Evolutionary conservation across 352 stramenopile genomes (phyloP).

Genomic region (Phytophthora macrochlamydospora): DNA sequence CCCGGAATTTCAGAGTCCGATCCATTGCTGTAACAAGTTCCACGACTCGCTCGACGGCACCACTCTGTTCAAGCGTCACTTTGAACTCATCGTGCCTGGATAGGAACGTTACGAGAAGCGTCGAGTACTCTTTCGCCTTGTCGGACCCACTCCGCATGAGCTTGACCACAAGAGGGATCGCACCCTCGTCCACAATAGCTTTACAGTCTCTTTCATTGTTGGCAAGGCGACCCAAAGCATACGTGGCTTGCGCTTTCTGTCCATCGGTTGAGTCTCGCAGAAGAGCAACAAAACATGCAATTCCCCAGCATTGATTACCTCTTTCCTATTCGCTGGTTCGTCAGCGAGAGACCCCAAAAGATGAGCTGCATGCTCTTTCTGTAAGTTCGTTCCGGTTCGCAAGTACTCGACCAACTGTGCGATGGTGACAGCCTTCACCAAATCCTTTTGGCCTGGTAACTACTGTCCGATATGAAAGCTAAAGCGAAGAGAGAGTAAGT

Average conservation of each 20-base stretch:
- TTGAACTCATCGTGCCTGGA: not conserved
- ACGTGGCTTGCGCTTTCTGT: constrained; percentile 10
- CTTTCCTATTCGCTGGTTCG: constrained; percentile 6
- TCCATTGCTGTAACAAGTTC: not conserved
- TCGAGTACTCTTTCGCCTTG: not conserved
- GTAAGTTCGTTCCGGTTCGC: not conserved
- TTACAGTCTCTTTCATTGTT: constrained; percentile 7
- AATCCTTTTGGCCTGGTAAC: not conserved
- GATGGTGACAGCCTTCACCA: constrained; percentile 5
- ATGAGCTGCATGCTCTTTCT: constrained; percentile 9
- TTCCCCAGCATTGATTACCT: not conserved
- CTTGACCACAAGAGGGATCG: not conserved
- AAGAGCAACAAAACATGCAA: constrained; percentile 10
- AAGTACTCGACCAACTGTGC: constrained; percentile 5
- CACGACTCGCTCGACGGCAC: not conserved
- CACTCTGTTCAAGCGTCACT: not conserved
- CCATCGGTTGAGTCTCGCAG: not conserved
- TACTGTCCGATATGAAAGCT: not conserved
- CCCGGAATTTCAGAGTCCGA: not conserved
- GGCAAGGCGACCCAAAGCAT: constrained; percentile 9
- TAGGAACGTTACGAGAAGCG: not conserved
- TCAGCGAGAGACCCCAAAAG: constrained; percentile 6
- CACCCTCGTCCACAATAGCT: constrained; percentile 9
- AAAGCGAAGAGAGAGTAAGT: constrained; percentile 7
- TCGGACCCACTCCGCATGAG: constrained; percentile 4